These are phyloP conservation scores for Neurospora sp. DNA, from an alignment of 2,329 filamentous ascomycete species.

Conservation along the genomic window DNA sequence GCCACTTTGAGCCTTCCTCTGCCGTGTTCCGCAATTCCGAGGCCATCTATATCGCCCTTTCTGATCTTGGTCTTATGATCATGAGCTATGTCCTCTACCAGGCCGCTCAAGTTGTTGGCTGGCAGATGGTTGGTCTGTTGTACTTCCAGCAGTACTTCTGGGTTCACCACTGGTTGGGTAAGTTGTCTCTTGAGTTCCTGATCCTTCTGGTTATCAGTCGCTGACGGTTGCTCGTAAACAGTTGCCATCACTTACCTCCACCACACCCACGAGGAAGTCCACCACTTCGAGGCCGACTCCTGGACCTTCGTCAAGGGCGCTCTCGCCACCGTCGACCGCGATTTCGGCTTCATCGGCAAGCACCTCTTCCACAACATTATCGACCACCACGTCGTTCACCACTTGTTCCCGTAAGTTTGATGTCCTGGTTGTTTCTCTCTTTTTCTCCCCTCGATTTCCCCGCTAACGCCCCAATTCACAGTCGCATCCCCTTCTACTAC, in stretches of 20 bases:
- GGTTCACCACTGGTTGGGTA: constrained; percentile 99
- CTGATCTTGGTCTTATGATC: constrained; percentile 49
- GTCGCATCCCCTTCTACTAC: constrained; percentile 50
- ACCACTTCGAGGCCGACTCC: constrained; percentile 46
- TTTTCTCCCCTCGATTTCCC: not conserved
- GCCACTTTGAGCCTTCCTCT: constrained; percentile 53
- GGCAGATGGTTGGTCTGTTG: constrained; percentile 45
- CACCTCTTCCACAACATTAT: constrained; percentile 59
- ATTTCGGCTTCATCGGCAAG: constrained; percentile 55
- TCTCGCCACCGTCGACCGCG: constrained; percentile 52
- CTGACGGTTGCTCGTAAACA: constrained; percentile 18
- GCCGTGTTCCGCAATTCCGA: constrained; percentile 51
- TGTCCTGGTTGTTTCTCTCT: not conserved
- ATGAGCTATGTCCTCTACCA: constrained; percentile 42
- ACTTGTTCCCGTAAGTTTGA: constrained; percentile 43
- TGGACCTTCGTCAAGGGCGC: constrained; percentile 57
- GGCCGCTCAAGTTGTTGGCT: constrained; percentile 42
- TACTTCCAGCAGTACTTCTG: constrained; percentile 66
- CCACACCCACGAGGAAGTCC: constrained; percentile 53
- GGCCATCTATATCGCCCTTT: constrained; percentile 44
- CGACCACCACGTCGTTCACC: constrained; percentile 54
- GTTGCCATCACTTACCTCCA: constrained; percentile 69
- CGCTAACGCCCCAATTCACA: constrained; percentile 12
- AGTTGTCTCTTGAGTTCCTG: constrained; percentile 14
- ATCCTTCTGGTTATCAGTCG: not conserved